phyloP scores from a whole-genome alignment of 495 filamentous ascomycete genomes.

The Bacidia gigantensis region DNA sequence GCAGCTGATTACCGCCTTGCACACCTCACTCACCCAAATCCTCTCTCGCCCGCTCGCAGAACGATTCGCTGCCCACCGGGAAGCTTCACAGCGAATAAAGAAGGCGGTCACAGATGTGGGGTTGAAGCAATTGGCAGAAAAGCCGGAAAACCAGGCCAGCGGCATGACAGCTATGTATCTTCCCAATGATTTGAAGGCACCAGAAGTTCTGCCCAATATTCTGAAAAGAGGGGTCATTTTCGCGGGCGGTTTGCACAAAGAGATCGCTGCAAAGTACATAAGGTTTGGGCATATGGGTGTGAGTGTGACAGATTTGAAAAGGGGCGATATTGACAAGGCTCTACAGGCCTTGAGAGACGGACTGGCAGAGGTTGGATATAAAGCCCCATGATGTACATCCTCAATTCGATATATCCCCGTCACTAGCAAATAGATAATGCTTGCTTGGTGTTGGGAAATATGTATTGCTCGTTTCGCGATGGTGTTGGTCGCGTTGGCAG shows the following conservation, averaged over 20 bases:
- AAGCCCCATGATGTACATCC: constrained; percentile 1
- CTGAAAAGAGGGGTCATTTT: constrained; percentile 86
- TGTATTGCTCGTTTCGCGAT: too few species aligned
- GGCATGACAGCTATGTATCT: constrained; percentile 97
- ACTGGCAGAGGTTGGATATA: constrained; percentile 44
- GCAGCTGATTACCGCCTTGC: constrained; percentile 84
- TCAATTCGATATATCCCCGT: too few species aligned
- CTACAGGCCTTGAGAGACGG: constrained; percentile 61
- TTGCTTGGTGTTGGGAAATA: too few species aligned
- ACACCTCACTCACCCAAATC: constrained; percentile 85
- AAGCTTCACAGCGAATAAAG: constrained; percentile 71
- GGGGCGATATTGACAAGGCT: constrained; percentile 67
- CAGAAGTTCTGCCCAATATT: constrained; percentile 74
- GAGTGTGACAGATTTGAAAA: constrained; percentile 46
- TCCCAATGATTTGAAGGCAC: constrained; percentile 63
- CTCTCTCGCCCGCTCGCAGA: constrained; percentile 61
- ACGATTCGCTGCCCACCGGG: constrained; percentile 65
- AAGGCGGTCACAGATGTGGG: constrained; percentile 62
- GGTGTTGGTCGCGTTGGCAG: too few species aligned
- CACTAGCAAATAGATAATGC: too few species aligned
- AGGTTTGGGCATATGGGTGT: constrained; percentile 93
- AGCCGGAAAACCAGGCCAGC: constrained; percentile 82
- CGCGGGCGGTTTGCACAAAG: constrained; percentile 87
- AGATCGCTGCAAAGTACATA: constrained; percentile 58
- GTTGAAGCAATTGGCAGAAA: constrained; percentile 68